Evolutionary conservation across 371 early-diverging fungal species (phyloP), one percentile per base, ranked within the genome.

Genomic region (Mortierella sp.): DNA sequence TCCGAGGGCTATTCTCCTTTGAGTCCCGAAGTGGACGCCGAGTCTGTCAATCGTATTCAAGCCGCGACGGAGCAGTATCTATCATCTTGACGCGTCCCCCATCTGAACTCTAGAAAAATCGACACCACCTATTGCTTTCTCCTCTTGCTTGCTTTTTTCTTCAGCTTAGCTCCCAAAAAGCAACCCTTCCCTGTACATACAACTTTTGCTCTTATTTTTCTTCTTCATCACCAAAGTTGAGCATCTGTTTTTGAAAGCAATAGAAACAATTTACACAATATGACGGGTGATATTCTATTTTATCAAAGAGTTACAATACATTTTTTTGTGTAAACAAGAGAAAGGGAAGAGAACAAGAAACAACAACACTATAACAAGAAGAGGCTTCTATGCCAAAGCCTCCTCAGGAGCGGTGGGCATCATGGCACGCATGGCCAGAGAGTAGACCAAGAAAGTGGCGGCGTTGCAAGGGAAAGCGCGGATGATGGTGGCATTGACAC

Each of bases 391-490:
- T 71, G 85, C 85, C 50, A 85, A 55, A 13, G 82, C 85, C 34
- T 79, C 79, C 21, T 85, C 75, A 10, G 80, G 71, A 7, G 80
- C 3, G 7, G 68, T 7, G 45, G 83, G 85, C 47, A 85, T 82
- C 77, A 88, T 50, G 45, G 78, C 78, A 42, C 90, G 88, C 93
- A 93, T 91, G 34, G 92, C 89, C 84, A 90, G 88, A 2, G 92
- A 91, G 72, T 92, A 94, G 0, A 92, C 93, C 65, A 90, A 89
- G 85, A 96, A 96, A 3, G 95, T 96, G 3, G 95, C 95, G 6
- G 95, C 96, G 80, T 96, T 96, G n/a, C 95, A 95, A 3, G 96
- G 96, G 79, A 96, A 95, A 0, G 96, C 96, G n/a, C 96, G 89
- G 28, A 96, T 87, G 24, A 94, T 90, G 0, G 96, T 95, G 10